Base-by-base conservation (phyloP, 306 rosid genomes). In the Casuarina equisetifolia region DNA sequence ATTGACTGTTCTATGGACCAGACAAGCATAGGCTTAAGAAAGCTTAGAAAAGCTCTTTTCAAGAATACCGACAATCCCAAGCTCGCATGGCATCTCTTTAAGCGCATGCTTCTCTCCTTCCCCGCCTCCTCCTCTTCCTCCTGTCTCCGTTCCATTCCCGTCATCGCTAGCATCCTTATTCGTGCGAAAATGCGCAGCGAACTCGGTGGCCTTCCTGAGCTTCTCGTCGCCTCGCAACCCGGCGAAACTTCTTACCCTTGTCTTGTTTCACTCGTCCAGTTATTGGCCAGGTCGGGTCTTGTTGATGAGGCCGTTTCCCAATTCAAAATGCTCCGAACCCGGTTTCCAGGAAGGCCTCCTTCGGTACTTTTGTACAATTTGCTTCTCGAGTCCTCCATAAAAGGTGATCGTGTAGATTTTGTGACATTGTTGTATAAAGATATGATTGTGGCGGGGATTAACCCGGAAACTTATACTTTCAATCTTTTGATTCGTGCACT, bases 11-110 rank as follows among this genome's bases (percentile, higher is more conserved):
- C 48, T 1, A 85, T 86, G 96, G 91, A 85, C 2, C 75, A 84
- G 70, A 79, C 87, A 19, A 55, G 62, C 62, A 2, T 73, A 19
- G n/a, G 25, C 61, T n/a, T n/a, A 54, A 54, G 61, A 4, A 81
- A 62, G 57, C 79, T 93, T 19, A 15, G 76, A 52, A 82, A 85
- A 80, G 85, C 89, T 40, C 74, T 93, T 50, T 43, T 80, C 75
- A 79, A 84, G 51, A 94, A 90, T 89, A 64, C 69, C 61, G 55
- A 74, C 83, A 89, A 89, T 64, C 98, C 98, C 2, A 85, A 68
- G 70, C 72, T 95, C 6, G 98, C 98, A 85, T 95, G 97, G 92
- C 85, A 83, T 51, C 87, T 94, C 78, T 87, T 89, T 84, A 89
- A 91, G 77, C 92, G 91, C 74, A 71, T 90, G 7, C 74, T 90